Conservation (phyloP, 768 basidiomycete genomes). For the Hebeloma cylindrosporum region DNA sequence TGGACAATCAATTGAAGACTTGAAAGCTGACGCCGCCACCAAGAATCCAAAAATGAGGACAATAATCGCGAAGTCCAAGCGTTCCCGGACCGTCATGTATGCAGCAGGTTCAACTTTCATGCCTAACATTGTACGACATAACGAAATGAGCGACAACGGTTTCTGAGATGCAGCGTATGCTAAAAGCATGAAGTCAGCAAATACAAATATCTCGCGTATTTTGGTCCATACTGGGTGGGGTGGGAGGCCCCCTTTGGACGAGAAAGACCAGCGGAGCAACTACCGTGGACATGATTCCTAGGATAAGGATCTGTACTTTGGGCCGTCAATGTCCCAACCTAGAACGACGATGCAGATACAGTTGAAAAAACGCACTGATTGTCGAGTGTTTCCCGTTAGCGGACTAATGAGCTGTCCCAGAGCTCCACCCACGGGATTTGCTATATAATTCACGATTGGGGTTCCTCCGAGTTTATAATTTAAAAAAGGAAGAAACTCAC, state of each 20-base stretch:
- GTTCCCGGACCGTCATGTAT: conserved; percentile 63
- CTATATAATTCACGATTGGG: conserved; percentile 33
- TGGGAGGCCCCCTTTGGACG: conserved; percentile 62
- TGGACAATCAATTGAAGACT: background rate
- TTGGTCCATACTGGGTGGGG: conserved; percentile 66
- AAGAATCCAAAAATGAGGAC: conserved; percentile 60
- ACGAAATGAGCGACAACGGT: conserved; percentile 51
- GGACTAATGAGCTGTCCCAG: conserved; percentile 75
- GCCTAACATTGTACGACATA: conserved; percentile 56
- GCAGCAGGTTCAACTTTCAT: conserved; percentile 39
- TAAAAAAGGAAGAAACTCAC: conserved; percentile 27
- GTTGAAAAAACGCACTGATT: conserved; percentile 50
- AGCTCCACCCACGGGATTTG: conserved; percentile 74
- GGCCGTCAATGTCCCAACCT: background rate
- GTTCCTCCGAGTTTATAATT: background rate
- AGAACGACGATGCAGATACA: background rate
- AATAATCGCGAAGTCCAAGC: conserved; percentile 68
- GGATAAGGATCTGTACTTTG: conserved; percentile 56
- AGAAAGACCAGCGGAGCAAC: conserved; percentile 58
- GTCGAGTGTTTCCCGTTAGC: conserved; percentile 47
- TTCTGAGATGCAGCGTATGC: conserved; percentile 69
- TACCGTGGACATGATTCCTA: conserved; percentile 70
- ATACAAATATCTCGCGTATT: background rate
- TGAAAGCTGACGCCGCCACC: conserved; percentile 54
- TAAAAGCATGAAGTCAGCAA: conserved; percentile 2